These are phyloP conservation scores for Phalaenopsis hybrid DNA, from an alignment of 116 monocot genomes.

Conservation along the genomic window DNA sequence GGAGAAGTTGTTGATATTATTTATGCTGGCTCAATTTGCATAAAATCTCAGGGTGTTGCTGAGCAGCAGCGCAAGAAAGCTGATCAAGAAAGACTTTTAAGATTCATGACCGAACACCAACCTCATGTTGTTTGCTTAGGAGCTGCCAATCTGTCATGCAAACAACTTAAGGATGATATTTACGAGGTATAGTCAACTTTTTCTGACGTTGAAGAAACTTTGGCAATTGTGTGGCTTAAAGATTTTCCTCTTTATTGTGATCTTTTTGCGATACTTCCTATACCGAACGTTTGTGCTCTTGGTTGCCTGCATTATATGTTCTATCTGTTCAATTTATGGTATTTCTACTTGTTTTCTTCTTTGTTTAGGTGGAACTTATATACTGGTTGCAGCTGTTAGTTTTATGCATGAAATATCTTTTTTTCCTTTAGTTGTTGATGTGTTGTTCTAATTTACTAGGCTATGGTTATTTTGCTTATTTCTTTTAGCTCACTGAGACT, in stretches of 20 bases:
- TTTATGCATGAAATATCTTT: background rate
- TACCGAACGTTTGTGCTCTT: background rate
- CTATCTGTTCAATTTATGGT: background rate
- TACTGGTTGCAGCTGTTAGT: background rate
- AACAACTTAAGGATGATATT: constrained; percentile 86
- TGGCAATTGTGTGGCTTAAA: background rate
- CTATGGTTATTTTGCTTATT: background rate
- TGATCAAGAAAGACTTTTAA: constrained; percentile 73
- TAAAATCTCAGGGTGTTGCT: constrained; percentile 67
- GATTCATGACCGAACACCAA: constrained; percentile 85
- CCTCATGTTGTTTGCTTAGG: constrained; percentile 87
- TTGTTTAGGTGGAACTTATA: background rate
- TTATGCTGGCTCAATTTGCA: constrained; percentile 77
- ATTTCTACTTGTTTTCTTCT: background rate
- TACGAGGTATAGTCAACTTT: constrained; percentile 55
- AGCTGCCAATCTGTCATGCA: constrained; percentile 67
- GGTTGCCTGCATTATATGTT: too few species aligned
- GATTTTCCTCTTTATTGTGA: background rate
- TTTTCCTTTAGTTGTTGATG: too few species aligned
- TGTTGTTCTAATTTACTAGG: too few species aligned
- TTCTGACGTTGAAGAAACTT: background rate
- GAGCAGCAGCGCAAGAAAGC: constrained; percentile 78
- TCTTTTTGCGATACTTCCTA: background rate
- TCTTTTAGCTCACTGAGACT: background rate
- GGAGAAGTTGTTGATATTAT: constrained; percentile 93